These are phyloP conservation scores for Phialophora chinensis DNA, from an alignment of 2,329 filamentous ascomycete genomes.

Conservation along the genomic window DNA sequence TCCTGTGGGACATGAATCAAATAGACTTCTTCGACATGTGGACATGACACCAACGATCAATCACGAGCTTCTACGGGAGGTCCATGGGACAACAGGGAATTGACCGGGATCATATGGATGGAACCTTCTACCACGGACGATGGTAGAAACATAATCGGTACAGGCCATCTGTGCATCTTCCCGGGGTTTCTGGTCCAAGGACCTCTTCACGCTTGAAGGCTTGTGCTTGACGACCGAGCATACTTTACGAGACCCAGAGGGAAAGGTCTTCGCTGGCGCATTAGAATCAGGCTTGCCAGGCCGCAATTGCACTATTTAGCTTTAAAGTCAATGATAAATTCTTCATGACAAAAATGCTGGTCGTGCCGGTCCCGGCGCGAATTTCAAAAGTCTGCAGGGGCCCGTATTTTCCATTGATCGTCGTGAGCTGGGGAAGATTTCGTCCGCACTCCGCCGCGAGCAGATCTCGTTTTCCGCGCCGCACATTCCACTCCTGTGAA, in stretches of 20 bases:
- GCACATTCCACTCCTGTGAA: background rate
- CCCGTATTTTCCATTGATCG: background rate
- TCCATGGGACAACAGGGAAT: slow-evolving; percentile 22
- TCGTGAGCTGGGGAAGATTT: background rate
- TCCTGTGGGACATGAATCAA: slow-evolving; percentile 39
- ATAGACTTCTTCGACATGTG: slow-evolving; percentile 39
- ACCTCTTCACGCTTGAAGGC: slow-evolving; percentile 20
- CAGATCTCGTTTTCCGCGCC: background rate
- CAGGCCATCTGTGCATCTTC: slow-evolving; percentile 32
- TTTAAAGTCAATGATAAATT: slow-evolving; percentile 7
- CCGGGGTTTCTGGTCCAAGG: slow-evolving; percentile 25
- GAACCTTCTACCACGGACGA: slow-evolving; percentile 28
- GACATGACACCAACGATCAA: slow-evolving; percentile 30
- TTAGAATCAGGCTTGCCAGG: slow-evolving; percentile 38
- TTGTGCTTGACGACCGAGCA: slow-evolving; percentile 29
- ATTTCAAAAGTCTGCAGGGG: background rate
- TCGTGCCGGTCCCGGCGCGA: background rate
- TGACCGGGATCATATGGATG: slow-evolving; percentile 18
- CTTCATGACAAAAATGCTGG: background rate
- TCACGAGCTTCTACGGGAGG: slow-evolving; percentile 34
- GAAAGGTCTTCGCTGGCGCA: slow-evolving; percentile 39
- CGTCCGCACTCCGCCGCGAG: slow-evolving; percentile 8
- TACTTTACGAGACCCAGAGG: slow-evolving; percentile 33
- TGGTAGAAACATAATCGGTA: slow-evolving; percentile 19
- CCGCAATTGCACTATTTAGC: slow-evolving; percentile 23